phyloP scores from a whole-genome alignment of 768 basidiomycete genomes.

The Gymnopilus dilepis region DNA sequence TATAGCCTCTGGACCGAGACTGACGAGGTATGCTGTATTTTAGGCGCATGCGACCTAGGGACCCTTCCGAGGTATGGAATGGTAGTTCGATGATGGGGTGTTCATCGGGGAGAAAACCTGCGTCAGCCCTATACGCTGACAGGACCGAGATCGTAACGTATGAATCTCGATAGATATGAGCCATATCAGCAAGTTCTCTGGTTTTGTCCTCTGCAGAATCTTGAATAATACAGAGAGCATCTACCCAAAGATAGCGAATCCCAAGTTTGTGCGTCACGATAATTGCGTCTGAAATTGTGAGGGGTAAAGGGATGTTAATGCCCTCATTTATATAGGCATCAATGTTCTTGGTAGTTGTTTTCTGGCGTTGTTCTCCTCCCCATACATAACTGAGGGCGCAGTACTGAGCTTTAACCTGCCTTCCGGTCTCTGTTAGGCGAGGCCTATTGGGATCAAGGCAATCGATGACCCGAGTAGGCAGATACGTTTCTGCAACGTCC shows the following conservation, averaged over 20 bases:
- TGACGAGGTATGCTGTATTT: neutral
- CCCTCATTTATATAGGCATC: neutral
- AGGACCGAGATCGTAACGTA: slow-evolving; percentile 5
- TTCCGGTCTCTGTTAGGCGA: neutral
- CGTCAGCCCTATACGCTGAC: neutral
- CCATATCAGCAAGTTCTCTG: neutral
- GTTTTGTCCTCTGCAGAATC: slow-evolving; percentile 11
- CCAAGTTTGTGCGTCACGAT: neutral
- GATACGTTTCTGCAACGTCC: neutral
- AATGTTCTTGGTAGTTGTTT: slow-evolving; percentile 5
- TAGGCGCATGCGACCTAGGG: neutral
- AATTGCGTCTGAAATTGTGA: slow-evolving; percentile 6
- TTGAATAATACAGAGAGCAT: slow-evolving; percentile 10
- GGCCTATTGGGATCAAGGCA: neutral
- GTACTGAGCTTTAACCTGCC: neutral
- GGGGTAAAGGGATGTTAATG: neutral
- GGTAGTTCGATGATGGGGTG: neutral
- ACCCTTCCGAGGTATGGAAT: neutral
- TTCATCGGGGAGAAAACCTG: slow-evolving; percentile 4
- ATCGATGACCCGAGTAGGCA: slow-evolving; percentile 16
- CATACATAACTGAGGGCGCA: slow-evolving; percentile 14
- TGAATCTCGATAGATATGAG: neutral
- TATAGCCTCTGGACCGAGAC: slow-evolving; percentile 1
- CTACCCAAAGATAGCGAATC: slow-evolving; percentile 7
- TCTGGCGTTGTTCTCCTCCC: slow-evolving; percentile 5